Conservation (phyloP, 768 basidiomycete genomes). For the Lactarius akahatsu region DNA sequence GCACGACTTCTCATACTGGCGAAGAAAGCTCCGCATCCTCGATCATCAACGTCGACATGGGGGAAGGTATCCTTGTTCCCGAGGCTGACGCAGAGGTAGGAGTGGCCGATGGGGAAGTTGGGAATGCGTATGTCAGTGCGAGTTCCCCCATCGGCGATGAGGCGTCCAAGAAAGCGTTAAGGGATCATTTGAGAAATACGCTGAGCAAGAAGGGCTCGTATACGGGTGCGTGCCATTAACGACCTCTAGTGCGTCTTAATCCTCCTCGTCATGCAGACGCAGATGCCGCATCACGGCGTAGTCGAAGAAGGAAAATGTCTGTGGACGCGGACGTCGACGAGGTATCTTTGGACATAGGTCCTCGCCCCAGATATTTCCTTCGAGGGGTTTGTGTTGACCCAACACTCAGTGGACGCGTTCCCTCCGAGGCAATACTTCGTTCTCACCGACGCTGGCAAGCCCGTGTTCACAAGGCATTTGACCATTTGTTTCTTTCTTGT, state of each 20-base stretch:
- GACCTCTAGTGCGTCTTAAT: neutral
- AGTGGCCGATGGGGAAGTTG: slow-evolving; percentile 53
- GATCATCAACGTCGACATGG: slow-evolving; percentile 61
- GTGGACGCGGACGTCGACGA: slow-evolving; percentile 28
- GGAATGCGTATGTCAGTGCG: slow-evolving; percentile 46
- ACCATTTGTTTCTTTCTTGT: slow-evolving; percentile 8
- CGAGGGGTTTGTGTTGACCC: slow-evolving; percentile 4
- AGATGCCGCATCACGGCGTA: slow-evolving; percentile 26
- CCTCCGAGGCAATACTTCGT: slow-evolving; percentile 83
- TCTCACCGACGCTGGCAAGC: slow-evolving; percentile 94
- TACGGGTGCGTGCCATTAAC: slow-evolving; percentile 42
- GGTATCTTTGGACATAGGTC: slow-evolving; percentile 24
- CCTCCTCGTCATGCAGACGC: neutral
- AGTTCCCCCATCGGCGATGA: slow-evolving; percentile 47
- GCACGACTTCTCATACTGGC: slow-evolving; percentile 15
- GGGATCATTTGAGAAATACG: slow-evolving; percentile 71
- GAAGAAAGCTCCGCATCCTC: slow-evolving; percentile 58
- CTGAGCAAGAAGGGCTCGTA: slow-evolving; percentile 52
- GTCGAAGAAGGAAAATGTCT: slow-evolving; percentile 24
- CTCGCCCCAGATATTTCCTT: neutral
- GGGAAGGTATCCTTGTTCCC: slow-evolving; percentile 67
- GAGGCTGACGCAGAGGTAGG: slow-evolving; percentile 67
- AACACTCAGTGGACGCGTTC: slow-evolving; percentile 32
- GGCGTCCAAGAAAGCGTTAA: slow-evolving; percentile 59
- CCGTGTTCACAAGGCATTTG: slow-evolving; percentile 84